Base-by-base conservation (phyloP, 805 yeast genomes). In the Candida tammaniensis region DNA sequence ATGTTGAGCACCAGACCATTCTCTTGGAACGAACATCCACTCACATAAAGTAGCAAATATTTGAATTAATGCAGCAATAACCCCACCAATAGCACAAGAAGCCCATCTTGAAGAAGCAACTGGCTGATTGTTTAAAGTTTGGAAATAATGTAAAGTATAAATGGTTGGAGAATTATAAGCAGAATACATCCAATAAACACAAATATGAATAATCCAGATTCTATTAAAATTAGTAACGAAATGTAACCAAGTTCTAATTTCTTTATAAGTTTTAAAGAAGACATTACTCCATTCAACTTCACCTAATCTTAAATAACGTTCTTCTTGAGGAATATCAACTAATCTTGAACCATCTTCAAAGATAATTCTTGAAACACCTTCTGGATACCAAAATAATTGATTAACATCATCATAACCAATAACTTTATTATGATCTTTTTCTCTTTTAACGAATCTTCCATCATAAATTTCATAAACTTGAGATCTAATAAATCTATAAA, bases 1-100 rank as follows among this genome's bases (percentile, higher is more conserved):
- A 61, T 86, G 96, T 69, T 91, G 98, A 61, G 98, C 97, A 65
- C 99, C 98, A 22, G 98, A 95, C 98, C 98, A 93, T 51, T 82
- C 78, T 67, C 98, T 82, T 48, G 98, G 98, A 42, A 93, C 98
- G 54, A 88, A 93, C 58, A 80, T 70, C 96, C 96, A 91, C 67
- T 93, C 98, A 54, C 85, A 78, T 23, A 88, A 39, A 18, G 98
- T 89, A 32, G 98, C 98, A 39, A 76, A 48, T 40, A 93, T 73
- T 67, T 93, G 96, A 52, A 93, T 77, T 31, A 76, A 57, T 41
- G 80, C 65, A 34, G 97, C 98, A 50, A 91, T 72, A 32, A 84
- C 64, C 73, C 98, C 98, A 65, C 91, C 98, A 50, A 89, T 70
- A 34, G 96, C 95, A 46, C 82, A 82, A 24, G 95, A 72, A 41